Evolutionary conservation across 495 filamentous ascomycete species (phyloP).

Genomic region (Poronia punctata): DNA sequence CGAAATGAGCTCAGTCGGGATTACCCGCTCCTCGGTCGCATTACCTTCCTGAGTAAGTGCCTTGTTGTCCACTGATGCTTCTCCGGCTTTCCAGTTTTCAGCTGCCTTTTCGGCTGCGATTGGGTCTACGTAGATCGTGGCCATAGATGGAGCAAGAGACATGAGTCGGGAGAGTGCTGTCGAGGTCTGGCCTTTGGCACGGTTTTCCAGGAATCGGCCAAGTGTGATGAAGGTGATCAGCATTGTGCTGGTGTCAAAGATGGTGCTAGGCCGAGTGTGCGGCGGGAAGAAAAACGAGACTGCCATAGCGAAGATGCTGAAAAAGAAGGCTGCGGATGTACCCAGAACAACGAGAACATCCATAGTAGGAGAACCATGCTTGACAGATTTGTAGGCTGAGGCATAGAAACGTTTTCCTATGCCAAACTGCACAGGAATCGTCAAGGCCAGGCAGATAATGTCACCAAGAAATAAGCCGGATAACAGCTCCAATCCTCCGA

Average conservation of each 20-base stretch:
- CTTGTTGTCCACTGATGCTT: slow-evolving; percentile 34
- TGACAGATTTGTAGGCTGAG: slow-evolving; percentile 82
- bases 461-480: slow-evolving; percentile 86
- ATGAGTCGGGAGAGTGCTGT: slow-evolving; percentile 92
- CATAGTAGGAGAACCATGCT: slow-evolving; percentile 90
- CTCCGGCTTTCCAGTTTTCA: slow-evolving; percentile 60
- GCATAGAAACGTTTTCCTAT: slow-evolving; percentile 90
- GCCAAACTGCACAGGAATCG: slow-evolving; percentile 92
- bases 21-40: slow-evolving; percentile 68
- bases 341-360: slow-evolving; percentile 92
- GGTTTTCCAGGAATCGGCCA: slow-evolving; percentile 87
- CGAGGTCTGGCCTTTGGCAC: slow-evolving; percentile 93
- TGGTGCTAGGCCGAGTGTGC: slow-evolving; percentile 71
- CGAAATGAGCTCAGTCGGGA: slow-evolving; percentile 92
- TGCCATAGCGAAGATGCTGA: slow-evolving; percentile 82
- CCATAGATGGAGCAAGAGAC: slow-evolving; percentile 93
- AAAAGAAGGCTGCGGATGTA: slow-evolving; percentile 97
- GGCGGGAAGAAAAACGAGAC: slow-evolving; percentile 64
- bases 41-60: slow-evolving; percentile 41
- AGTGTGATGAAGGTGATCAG: slow-evolving; percentile 94
- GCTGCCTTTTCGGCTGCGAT: slow-evolving; percentile 88
- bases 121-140: slow-evolving; percentile 94
- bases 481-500: slow-evolving; percentile 56
- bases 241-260: slow-evolving; percentile 99
- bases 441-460: slow-evolving; percentile 70